Evolutionary conservation across 176 grass and related monocot species (phyloP).

Genomic region (Bromus sterilis): DNA sequence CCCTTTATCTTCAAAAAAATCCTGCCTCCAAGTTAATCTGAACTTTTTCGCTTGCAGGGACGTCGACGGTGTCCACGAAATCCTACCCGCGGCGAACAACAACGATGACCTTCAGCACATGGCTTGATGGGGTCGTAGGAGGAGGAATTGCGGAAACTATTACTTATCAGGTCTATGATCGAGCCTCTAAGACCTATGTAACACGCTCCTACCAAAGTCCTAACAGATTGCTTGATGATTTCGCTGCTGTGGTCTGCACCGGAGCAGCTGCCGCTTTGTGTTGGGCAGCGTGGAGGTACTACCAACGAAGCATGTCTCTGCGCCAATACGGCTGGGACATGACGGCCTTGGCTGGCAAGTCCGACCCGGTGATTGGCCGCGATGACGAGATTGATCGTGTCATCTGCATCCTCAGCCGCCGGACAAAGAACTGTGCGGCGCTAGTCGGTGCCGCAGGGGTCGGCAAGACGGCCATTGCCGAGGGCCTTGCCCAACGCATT

Average conservation of each 20-base stretch:
- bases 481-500: background rate
- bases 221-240: background rate
- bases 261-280: background rate
- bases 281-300: slow-evolving; percentile 6
- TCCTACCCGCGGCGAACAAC: background rate
- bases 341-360: background rate
- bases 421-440: background rate
- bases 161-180: background rate
- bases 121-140: background rate
- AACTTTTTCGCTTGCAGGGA: background rate
- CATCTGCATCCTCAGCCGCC: background rate
- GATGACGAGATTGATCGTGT: background rate
- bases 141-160: background rate
- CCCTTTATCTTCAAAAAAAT: background rate
- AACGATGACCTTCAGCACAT: slow-evolving; percentile 5
- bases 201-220: background rate
- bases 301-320: background rate
- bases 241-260: background rate
- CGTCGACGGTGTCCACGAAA: background rate
- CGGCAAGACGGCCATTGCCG: background rate
- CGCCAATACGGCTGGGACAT: background rate
- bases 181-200: background rate
- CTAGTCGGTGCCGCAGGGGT: background rate
- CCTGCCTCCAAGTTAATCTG: background rate
- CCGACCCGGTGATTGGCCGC: background rate